Base-by-base conservation (phyloP, 2,329 filamentous ascomycete species). In the Colletotrichum higginsianum region DNA sequence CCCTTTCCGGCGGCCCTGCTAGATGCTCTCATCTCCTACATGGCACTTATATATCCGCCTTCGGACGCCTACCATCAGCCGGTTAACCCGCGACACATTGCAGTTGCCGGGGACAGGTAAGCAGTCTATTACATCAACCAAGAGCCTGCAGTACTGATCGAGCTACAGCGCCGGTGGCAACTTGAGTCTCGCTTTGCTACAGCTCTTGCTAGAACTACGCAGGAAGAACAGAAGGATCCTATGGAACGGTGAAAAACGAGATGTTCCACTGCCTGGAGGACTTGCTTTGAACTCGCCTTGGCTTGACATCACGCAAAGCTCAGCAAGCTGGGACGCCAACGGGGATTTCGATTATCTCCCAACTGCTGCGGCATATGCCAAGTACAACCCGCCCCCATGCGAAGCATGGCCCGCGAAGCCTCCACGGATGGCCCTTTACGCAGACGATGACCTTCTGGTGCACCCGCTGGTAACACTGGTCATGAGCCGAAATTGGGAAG, bases 1-100 rank as follows among this genome's bases (percentile, higher is more conserved):
- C 89, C 93, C 0, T 96, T 96, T 78, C 94, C 94, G 0, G 85
- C 92, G 0, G 92, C 93, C 2, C 81, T 96, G 8, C 82, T 96
- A 53, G 94, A 96, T 77, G 92, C 89, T 1, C 81, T 96, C 12
- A 85, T 92, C 42, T 90, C 92, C 0, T 96, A 96, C 77, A 85
- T 96, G 46, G 89, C 88, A 0, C 85, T 95, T 8, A 84, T 96
- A 1, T 91, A 94, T 76, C 94, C 94, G 15, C 91, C 92, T 0
- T 84, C 88, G 0, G 91, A 87, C 21, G 88, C 93, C 0, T 87
- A 90, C 55, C 93, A 96, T 78, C 84, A 87, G 16, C 83, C 93
- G 2, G 88, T 96, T 1, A 82, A 85, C 7, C 86, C 94, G 0
- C 83, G 85, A 52, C 85, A 94, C 66, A 91, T 96, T 52, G 89